Base-by-base conservation (phyloP, 75 land plant species). In the Larix kaempferi region DNA sequence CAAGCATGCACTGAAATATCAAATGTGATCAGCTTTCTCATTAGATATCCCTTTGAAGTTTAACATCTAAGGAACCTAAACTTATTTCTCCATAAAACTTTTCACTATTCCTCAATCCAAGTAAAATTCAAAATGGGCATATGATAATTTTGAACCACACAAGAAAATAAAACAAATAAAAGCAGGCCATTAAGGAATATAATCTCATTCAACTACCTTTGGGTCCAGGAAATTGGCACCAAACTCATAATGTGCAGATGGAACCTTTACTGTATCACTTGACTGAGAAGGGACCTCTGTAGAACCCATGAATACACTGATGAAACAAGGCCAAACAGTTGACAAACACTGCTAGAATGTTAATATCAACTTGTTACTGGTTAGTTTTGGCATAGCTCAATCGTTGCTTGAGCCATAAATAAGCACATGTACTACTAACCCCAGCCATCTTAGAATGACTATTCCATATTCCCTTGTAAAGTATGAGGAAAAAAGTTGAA, bases 211-310 rank as follows among this genome's bases (percentile, higher is more conserved):
- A 54, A 16, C n/a, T 71, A 92, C 99, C 95, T 86, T 86, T 71
- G 94, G 98, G 74, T 92, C 95, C 21, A 97, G 64, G 61, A 86
- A 93, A 74, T 97, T 97, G 1, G 99, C 99, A 57, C 99, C 99
- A 81, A 97, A 97, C 84, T 97, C 99, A 79, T 97, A 97, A 67
- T 92, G 88, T 57, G 98, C 92, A 74, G 95, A 83, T 39, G 99
- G 95, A 56, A 97, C 86, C 87, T 97, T 97, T 56, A 97, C 84
- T 12, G 82, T 84, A 79, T 97, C 99, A 59, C 94, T 60, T 25
- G 92, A 88, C 76, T 97, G 99, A 35, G 91, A 86, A 39, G 98
- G 99, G 71, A 94, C 78, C 67, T 89, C 96, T 35, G 83, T 87
- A 0, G 99, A 87, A 4, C 99, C 99, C 99, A 97, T 97, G 59